Evolutionary conservation across 352 stramenopile genomes (phyloP), one percentile per base, ranked within the genome.

Genomic region (Peronospora farinosa): DNA sequence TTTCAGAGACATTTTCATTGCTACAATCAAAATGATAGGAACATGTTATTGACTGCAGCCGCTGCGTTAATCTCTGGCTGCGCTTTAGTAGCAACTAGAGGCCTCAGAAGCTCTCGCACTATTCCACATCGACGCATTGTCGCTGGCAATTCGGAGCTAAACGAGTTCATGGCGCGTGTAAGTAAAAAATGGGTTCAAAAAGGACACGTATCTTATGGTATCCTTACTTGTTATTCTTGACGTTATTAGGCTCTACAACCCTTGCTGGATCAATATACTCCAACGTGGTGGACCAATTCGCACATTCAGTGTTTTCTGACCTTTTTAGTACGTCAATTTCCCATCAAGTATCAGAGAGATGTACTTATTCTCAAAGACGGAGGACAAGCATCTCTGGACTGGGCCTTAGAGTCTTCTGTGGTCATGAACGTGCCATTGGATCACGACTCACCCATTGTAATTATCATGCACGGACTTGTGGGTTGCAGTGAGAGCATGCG

Each of bases 271-370:
- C 47, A 53, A 2, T 89, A 85, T 63, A 65, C 58, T 43, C 78
- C 80, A 9, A 80, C 78, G 23, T 92, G 80, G 80, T 87, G 76
- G 72, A 78, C 79, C 40, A 89, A 88, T 46, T 63, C 55, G 19
- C 80, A 92, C 50, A 60, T 87, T 27, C 80, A 92, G 47, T 72
- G 78, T 40, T 52, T 86, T 37, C 60, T 92, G 51, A 87, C 74
- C 12, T 84, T 92, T 33, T 35, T 92, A 44, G 62, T 88, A 25
- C 78, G 74, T 31, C 78, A 89, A 48, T 42, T 63, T 2, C 45
- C 44, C 7, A 46, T 92, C 33, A 31, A 66, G 38, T 92, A 86
- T 66, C 61, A 62, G 46, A 67, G 80, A 51, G 72, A 89, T 21
- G 38, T 92, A 7, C 47, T 92, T 5, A 50, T 40, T 13, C 52